Evolutionary conservation across 306 rosid species (phyloP), one percentile per base, ranked within the genome.

Genomic region (Lablab purpureus): DNA sequence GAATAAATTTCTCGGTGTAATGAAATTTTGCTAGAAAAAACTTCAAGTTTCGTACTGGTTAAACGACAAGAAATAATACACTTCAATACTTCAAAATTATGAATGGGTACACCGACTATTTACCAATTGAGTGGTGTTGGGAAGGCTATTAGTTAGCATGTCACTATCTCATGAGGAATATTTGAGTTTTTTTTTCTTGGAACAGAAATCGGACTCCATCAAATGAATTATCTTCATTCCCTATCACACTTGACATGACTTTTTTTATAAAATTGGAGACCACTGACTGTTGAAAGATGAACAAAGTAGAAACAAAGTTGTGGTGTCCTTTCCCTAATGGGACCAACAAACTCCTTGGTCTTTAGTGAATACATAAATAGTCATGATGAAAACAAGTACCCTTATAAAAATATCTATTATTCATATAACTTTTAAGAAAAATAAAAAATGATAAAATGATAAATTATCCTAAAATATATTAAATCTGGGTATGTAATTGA

Each of bases 151-250:
- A 6, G 85, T 13, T 70, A 23, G 34, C 69, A 14, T 63, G 82
- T 76, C 79, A 71, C 59, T 15, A 15, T 64, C 72, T 13, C 23
- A 28, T 41, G 1, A 5, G 0, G 22, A 27, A 68, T 36, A 28
- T 70, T 51, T 77, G 47, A 25, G 21, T 7, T 17, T 77, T 70
- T n/a, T n/a, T n/a, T n/a, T n/a, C n/a, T n/a, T n/a, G n/a, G n/a
- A n/a, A n/a, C n/a, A n/a, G n/a, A n/a, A n/a, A n/a, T n/a, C n/a
- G n/a, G n/a, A n/a, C n/a, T n/a, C n/a, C 37, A 14, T 47, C 51
- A 52, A 41, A 54, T 22, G 1, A 10, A 37, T 65, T 65, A 37
- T 80, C 30, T 50, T 41, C 28, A n/a, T 19, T 40, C 13, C 6
- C 46, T 10, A 30, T 58, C 52, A 32, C 40, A 60, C 14, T 36